phyloP scores from a whole-genome alignment of 2,329 filamentous ascomycete genomes.

The Penicillium janthinellum region DNA sequence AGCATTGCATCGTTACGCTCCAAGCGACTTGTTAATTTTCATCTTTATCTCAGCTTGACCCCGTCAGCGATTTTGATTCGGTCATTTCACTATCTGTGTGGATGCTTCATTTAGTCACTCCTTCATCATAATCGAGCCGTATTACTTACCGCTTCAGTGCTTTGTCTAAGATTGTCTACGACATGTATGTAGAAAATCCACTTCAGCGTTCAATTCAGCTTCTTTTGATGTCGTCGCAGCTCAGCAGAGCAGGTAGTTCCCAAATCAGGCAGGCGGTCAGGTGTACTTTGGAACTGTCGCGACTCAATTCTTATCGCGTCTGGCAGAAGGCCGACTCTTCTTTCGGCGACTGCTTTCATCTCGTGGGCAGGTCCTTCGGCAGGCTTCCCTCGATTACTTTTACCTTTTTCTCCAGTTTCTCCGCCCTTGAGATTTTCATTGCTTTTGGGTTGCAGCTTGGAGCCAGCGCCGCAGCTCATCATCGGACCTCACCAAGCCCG shows the following conservation, averaged over 20 bases:
- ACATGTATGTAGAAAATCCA: neutral
- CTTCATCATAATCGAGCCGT: conserved; percentile 7
- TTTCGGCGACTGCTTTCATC: neutral
- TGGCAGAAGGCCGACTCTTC: neutral
- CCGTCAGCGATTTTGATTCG: conserved; percentile 10
- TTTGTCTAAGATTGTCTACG: neutral
- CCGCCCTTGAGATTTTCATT: no score
- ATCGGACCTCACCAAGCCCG: neutral
- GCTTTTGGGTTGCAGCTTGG: neutral
- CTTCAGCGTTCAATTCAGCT: neutral
- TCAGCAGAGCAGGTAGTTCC: neutral
- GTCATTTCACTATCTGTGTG: conserved; percentile 9
- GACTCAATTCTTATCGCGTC: neutral
- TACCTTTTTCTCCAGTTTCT: no score
- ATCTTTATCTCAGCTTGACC: conserved; percentile 7
- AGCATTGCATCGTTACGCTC: conserved; percentile 26
- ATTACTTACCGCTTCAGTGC: neutral
- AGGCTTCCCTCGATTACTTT: neutral
- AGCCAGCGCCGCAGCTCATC: neutral
- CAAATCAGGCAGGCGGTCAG: conserved; percentile 14
- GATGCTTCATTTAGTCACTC: conserved; percentile 13
- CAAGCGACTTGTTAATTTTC: conserved; percentile 19
- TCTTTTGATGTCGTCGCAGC: neutral
- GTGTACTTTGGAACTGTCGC: no score
- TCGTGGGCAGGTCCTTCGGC: neutral